Evolutionary conservation across 2,329 filamentous ascomycete genomes (phyloP), one percentile per base, ranked within the genome.

Genomic region (Aschersonia sp.): DNA sequence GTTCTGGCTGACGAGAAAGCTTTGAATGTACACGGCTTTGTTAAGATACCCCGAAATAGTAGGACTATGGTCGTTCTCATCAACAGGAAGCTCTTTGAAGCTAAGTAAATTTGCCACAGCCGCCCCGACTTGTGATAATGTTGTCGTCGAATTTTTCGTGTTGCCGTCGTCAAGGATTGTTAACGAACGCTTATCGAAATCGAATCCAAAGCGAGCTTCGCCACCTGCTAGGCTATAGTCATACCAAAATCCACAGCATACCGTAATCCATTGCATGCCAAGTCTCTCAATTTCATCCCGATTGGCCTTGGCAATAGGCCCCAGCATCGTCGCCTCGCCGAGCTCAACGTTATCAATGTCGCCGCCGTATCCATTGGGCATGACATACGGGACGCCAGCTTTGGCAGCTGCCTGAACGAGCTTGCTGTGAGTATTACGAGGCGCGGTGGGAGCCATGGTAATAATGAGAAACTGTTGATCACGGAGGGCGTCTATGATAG

Each of bases 381-480:
- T 64, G 46, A 79, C 51, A 53, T 70, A 78, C 0, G 64, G 61
- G 2, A 79, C 66, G 0, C 68, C 68, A 0, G 74, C 72, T 49
- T 71, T 68, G 29, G 63, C 68, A 1, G 75, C 74, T 0, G 74
- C 75, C 9, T 61, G 57, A 50, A 73, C 58, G 9, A 78, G 60
- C 47, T 68, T 70, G 47, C 51, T 54, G 22, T 75, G 68, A 1
- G 63, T 63, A 33, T 70, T 70, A 0, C 48, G 56, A 0, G 70
- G 63, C 0, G 69, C 70, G 0, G 49, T 54, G 3, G 62, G 59
- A 6, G 65, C 54, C 48, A 77, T 56, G 33, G 72, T 71, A 52
- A 78, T 75, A 7, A 79, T 63, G 3, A 81, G 62, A 40, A 69
- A 70, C n/a, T 81, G 68, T 50, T 81, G 74, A 49, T 65, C 75